phyloP scores from a whole-genome alignment of 768 basidiomycete genomes.

The Amyloporia xantha region DNA sequence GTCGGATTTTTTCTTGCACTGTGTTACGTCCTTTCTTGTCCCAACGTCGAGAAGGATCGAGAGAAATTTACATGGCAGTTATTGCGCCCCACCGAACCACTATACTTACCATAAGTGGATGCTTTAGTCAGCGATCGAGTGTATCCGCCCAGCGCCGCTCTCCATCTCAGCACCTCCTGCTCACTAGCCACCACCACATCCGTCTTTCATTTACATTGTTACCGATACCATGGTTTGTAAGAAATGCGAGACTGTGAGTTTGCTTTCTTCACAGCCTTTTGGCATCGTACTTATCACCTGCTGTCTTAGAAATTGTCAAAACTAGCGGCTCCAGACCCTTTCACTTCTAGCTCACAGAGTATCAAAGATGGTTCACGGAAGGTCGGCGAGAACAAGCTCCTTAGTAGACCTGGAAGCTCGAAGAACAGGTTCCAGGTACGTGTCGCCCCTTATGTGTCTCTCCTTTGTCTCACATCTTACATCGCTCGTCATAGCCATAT shows the following conservation, averaged over 20 bases:
- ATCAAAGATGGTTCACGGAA: constrained; percentile 78
- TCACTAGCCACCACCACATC: neutral
- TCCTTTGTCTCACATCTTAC: constrained; percentile 10
- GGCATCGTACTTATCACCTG: constrained; percentile 4
- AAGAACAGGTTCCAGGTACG: constrained; percentile 74
- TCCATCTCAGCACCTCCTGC: neutral
- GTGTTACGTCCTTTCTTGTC: too few species aligned
- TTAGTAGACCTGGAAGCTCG: constrained; percentile 60
- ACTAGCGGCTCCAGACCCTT: constrained; percentile 85
- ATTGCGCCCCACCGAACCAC: neutral
- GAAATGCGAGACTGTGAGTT: constrained; percentile 71
- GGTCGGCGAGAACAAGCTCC: constrained; percentile 75
- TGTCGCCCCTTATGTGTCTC: constrained; percentile 8
- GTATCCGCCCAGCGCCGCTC: neutral
- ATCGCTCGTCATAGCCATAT: constrained; percentile 54
- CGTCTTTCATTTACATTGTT: neutral
- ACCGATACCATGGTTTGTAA: constrained; percentile 77
- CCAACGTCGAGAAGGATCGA: too few species aligned
- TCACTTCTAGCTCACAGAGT: constrained; percentile 61
- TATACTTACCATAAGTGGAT: neutral
- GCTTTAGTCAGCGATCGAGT: constrained; percentile 1
- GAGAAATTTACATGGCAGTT: too few species aligned
- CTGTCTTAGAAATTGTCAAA: constrained; percentile 75
- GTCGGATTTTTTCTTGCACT: too few species aligned
- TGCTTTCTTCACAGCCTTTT: constrained; percentile 15